Conservation (phyloP, 2,329 filamentous ascomycete genomes). For the Aureobasidium sp. region DNA sequence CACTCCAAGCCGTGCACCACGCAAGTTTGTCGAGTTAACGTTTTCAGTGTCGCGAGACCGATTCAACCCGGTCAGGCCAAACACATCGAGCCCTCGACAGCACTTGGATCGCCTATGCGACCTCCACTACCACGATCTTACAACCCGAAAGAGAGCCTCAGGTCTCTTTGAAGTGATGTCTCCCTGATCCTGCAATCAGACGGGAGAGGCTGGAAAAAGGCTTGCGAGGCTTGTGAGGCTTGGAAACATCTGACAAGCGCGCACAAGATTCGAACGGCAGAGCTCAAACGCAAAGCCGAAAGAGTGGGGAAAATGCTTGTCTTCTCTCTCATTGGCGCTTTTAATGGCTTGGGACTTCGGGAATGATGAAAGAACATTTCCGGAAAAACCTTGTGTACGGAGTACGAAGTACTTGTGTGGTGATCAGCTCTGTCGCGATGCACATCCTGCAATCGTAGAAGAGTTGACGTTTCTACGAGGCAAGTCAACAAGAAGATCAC, state of each 20-base stretch:
- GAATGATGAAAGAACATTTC: conserved; percentile 3
- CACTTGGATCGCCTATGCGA: not conserved
- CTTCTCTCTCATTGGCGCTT: conserved; percentile 32
- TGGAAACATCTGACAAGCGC: conserved; percentile 6
- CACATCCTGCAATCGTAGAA: not conserved
- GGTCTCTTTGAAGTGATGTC: not conserved
- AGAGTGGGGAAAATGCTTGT: conserved; percentile 12
- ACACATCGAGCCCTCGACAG: not conserved
- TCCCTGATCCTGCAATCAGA: not conserved
- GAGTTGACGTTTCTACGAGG: not conserved
- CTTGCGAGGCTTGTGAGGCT: conserved; percentile 10
- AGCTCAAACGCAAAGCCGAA: not conserved
- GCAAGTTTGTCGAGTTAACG: conserved; percentile 7
- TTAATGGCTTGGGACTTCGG: not conserved
- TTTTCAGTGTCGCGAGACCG: conserved; percentile 1
- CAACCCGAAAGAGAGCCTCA: not conserved
- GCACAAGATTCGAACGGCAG: conserved; percentile 10
- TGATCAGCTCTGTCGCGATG: not conserved
- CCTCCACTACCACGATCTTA: not conserved
- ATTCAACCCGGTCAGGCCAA: not conserved
- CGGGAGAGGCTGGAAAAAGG: conserved; percentile 9
- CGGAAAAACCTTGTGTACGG: conserved; percentile 3
- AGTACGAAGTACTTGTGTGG: not conserved
- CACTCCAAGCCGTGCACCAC: conserved; percentile 9
- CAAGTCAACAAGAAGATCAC: not conserved